Evolutionary conservation across 768 basidiomycete genomes (phyloP), one percentile per base, ranked within the genome.

Genomic region (Clavaria fumosa): DNA sequence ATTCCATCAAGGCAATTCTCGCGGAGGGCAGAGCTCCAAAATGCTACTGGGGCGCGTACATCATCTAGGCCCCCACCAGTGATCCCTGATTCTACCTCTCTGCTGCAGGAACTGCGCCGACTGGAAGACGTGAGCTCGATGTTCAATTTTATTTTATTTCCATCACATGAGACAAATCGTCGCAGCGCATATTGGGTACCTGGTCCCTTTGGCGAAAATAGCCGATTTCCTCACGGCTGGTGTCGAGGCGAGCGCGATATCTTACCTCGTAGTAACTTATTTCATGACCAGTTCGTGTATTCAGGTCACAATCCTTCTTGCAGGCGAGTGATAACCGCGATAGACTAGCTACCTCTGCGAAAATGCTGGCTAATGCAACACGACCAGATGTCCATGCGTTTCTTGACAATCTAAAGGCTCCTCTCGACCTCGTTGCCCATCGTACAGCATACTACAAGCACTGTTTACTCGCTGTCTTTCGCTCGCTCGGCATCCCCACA

Each of bases 361-460:
- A 21, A 10, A 7, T 7, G 18, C 26, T 19, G 7, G 31, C 17
- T 24, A n/a, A 11, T 36, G 39, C 18, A 9, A 12, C 12, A 17
- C 14, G n/a, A 21, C 4, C 52, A 85, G 89, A 95, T 53, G 73
- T 96, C 10, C 95, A 97, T 49, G 95, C 90, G 5, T 97, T 97
- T 65, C 73, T 99, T 33, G 95, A 99, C 54, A 95, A 96, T 52
- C 64, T 91, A 47, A 99, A 99, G 59, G 91, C 95, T 0, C 91
- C 93, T 0, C 61, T 93, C 1, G 88, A 90, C 34, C 82, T 95
- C 41, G 88, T 99, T 33, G 70, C 67, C 0, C 69, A 90, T 58
- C 72, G 91, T 20, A 84, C 81, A 41, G 75, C 78, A 48, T 99
- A 93, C 73, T 99, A 99, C 62, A 63, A 86, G 48, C 67, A 69